Evolutionary conservation across 306 rosid species (phyloP).

Genomic region (Vicia villosa): DNA sequence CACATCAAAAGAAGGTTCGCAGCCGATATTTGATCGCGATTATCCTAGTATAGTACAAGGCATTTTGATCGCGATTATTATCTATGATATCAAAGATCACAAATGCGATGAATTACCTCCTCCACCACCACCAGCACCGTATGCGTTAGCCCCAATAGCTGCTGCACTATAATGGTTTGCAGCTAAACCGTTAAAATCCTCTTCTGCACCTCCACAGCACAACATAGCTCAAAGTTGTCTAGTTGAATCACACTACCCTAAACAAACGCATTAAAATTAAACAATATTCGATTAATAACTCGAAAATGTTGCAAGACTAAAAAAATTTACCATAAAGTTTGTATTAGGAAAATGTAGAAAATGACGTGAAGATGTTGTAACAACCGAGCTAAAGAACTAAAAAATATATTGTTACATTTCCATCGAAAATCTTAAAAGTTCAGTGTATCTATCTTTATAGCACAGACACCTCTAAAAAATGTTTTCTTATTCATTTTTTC

Average conservation of each 20-base stretch:
- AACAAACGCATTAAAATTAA: slow-evolving; percentile 41
- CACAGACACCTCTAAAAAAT: too few species aligned
- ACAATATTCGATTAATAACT: slow-evolving; percentile 23
- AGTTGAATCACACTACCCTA: slow-evolving; percentile 33
- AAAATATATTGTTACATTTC: too few species aligned
- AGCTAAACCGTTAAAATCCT: slow-evolving; percentile 59
- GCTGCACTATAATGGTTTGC: slow-evolving; percentile 57
- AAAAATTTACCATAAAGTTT: neutral
- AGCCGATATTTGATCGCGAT: neutral
- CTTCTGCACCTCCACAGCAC: slow-evolving; percentile 79
- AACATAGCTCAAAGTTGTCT: slow-evolving; percentile 50
- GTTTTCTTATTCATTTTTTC: too few species aligned
- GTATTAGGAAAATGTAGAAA: neutral
- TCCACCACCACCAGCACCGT: slow-evolving; percentile 38
- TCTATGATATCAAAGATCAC: neutral
- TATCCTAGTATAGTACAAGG: neutral
- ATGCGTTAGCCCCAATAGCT: slow-evolving; percentile 51
- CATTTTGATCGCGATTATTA: too few species aligned
- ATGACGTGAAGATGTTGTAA: too few species aligned
- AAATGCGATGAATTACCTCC: too few species aligned
- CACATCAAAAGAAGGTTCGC: too few species aligned
- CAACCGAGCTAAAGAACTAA: neutral
- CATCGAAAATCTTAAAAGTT: neutral
- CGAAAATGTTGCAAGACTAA: too few species aligned
- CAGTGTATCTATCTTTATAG: too few species aligned